Evolutionary conservation across 2,329 filamentous ascomycete species (phyloP).

Genomic region (Mycosphaerella arachidis): DNA sequence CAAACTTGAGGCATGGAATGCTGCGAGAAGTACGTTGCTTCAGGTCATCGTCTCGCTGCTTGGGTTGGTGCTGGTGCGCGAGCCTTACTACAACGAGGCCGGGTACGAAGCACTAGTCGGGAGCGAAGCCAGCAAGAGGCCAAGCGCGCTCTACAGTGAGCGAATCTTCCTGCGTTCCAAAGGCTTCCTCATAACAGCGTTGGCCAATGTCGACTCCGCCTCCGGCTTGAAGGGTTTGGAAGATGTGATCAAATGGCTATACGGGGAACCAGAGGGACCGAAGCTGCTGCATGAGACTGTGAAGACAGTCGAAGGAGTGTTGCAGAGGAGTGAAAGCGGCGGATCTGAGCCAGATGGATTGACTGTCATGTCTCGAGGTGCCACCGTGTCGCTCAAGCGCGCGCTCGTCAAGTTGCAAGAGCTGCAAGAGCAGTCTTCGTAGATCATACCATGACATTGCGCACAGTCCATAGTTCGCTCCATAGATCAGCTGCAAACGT

Average conservation of each 20-base stretch:
- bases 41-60: conserved; percentile 40
- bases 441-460: no score
- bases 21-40: conserved; percentile 50
- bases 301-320: conserved; percentile 38
- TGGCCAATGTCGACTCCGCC: conserved; percentile 37
- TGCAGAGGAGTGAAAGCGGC: conserved; percentile 36
- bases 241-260: conserved; percentile 52
- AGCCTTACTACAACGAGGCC: conserved; percentile 62
- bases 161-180: conserved; percentile 24
- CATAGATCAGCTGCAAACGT: neutral
- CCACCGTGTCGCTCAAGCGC: conserved; percentile 32
- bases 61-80: conserved; percentile 46
- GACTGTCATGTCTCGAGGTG: conserved; percentile 46
- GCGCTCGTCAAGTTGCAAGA: conserved; percentile 38
- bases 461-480: neutral
- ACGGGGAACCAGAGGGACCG: conserved; percentile 36
- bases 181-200: conserved; percentile 27
- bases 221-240: conserved; percentile 41
- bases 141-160: conserved; percentile 31
- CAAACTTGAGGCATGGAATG: conserved; percentile 52
- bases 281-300: conserved; percentile 44
- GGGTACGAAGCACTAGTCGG: conserved; percentile 51
- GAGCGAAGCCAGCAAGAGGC: conserved; percentile 23
- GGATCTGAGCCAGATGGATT: conserved; percentile 40
- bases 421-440: conserved; percentile 12